Conservation (phyloP, 257 asterid species). For the Sherardia arvensis region DNA sequence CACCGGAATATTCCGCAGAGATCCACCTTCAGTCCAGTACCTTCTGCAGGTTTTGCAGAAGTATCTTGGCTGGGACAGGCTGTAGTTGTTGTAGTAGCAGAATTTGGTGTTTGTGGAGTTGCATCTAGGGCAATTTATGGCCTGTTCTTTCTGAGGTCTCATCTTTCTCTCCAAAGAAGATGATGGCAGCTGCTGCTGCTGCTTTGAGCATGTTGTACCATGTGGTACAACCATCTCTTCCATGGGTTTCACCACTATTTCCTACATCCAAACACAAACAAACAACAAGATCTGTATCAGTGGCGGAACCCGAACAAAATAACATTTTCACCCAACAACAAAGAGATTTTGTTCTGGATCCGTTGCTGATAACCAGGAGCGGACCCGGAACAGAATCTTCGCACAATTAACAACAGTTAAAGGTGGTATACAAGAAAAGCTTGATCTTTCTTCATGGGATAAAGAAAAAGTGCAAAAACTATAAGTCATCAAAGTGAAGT, state of each 20-base stretch:
- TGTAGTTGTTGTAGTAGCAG: slow-evolving; percentile 83
- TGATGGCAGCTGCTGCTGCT: slow-evolving; percentile 2
- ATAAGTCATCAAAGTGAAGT: not conserved
- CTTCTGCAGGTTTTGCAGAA: slow-evolving; percentile 79
- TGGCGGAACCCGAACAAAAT: not conserved
- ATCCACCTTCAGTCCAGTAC: slow-evolving; percentile 88
- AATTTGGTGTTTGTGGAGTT: slow-evolving; percentile 75
- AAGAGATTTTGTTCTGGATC: too few species aligned
- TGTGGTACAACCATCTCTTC: slow-evolving; percentile 37
- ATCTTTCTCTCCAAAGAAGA: slow-evolving; percentile 44
- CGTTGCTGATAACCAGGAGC: not conserved
- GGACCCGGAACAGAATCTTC: not conserved
- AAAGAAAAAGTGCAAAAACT: slow-evolving; percentile 6
- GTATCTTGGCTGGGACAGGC: slow-evolving; percentile 66
- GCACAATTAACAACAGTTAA: not conserved
- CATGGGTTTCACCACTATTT: slow-evolving; percentile 51
- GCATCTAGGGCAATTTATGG: slow-evolving; percentile 72
- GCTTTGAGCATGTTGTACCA: slow-evolving; percentile 13
- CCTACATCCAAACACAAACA: slow-evolving; percentile 21
- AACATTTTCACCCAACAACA: not conserved
- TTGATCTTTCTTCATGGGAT: slow-evolving; percentile 23
- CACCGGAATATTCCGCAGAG: slow-evolving; percentile 68
- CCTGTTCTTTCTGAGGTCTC: slow-evolving; percentile 59
- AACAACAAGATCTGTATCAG: not conserved
- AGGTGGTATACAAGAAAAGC: not conserved